Percentiles rank a stretch among this genome's conserved stretches.
phyloP scores from a whole-genome alignment of 2,329 filamentous ascomycete species.

The Drechslerella coelobrocha region DNA sequence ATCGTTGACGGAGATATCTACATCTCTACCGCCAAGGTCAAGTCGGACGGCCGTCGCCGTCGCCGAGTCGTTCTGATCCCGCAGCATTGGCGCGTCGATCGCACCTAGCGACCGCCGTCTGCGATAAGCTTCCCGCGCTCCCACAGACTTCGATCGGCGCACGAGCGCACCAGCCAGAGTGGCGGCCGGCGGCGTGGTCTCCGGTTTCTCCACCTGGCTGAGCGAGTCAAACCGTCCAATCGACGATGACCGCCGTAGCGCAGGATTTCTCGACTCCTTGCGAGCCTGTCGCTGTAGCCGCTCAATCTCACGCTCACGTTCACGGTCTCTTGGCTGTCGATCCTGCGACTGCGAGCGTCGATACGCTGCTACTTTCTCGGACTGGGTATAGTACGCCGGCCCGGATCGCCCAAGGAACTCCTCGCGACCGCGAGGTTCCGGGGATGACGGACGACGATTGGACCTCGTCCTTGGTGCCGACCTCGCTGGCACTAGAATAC shows the following conservation, averaged over 20 bases:
- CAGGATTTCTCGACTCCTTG: slow-evolving; percentile 17
- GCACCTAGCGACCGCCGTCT: slow-evolving; percentile 25
- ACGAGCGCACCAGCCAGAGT: slow-evolving; percentile 29
- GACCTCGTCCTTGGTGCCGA: slow-evolving; percentile 28
- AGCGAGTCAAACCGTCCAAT: slow-evolving; percentile 30
- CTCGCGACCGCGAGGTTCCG: slow-evolving; percentile 21
- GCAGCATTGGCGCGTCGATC: slow-evolving; percentile 9
- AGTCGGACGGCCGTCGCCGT: slow-evolving; percentile 25
- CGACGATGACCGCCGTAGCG: slow-evolving; percentile 27
- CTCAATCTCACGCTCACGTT: slow-evolving; percentile 9
- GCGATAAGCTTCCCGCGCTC: slow-evolving; percentile 26
- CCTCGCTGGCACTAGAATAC: slow-evolving; percentile 32
- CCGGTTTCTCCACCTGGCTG: slow-evolving; percentile 19
- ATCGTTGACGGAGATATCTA: slow-evolving; percentile 43
- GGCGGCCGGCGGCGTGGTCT: slow-evolving; percentile 15
- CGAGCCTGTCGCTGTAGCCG: slow-evolving; percentile 27
- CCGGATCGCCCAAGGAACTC: slow-evolving; percentile 21
- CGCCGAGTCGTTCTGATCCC: slow-evolving; percentile 1
- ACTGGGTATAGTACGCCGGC: slow-evolving; percentile 27
- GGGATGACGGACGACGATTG: slow-evolving; percentile 24
- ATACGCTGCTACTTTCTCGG: slow-evolving; percentile 28
- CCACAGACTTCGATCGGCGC: slow-evolving; percentile 44
- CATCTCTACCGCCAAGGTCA: slow-evolving; percentile 42
- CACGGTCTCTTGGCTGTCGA: slow-evolving; percentile 7
- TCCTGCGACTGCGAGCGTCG: slow-evolving; percentile 38